Conservation (phyloP, 306 rosid genomes). For the Amphicarpaea edgeworthii region DNA sequence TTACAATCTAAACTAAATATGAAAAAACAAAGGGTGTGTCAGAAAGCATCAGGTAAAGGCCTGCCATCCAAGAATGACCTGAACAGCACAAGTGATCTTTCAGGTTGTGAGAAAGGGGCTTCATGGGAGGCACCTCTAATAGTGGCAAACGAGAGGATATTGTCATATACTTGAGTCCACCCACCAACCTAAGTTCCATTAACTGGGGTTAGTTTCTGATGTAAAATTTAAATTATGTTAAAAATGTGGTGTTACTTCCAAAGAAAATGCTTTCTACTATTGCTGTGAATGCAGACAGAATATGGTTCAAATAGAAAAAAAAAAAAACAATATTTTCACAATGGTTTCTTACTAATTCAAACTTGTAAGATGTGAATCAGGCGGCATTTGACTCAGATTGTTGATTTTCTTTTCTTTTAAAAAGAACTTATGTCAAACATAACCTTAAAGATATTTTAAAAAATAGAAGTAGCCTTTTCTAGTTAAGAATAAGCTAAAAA, state of each 20-base stretch:
- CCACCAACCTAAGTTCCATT: slow-evolving; percentile 87
- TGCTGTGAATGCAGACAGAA: slow-evolving; percentile 27
- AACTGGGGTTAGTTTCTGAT: slow-evolving; percentile 36
- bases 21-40: slow-evolving; percentile 43
- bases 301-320: slow-evolving; percentile 31
- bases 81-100: slow-evolving; percentile 88
- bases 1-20: slow-evolving; percentile 54
- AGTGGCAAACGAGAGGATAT: slow-evolving; percentile 89
- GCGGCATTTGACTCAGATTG: background rate
- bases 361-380: slow-evolving; percentile 5
- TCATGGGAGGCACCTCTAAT: slow-evolving; percentile 97
- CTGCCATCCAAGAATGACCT: slow-evolving; percentile 76
- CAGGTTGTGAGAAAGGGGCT: slow-evolving; percentile 98
- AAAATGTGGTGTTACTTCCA: background rate
- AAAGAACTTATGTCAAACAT: background rate
- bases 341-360: slow-evolving; percentile 16
- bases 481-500: slow-evolving; percentile 11
- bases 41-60: slow-evolving; percentile 79
- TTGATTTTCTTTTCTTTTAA: background rate
- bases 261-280: slow-evolving; percentile 7
- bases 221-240: background rate
- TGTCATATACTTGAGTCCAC: slow-evolving; percentile 97
- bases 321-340: slow-evolving; percentile 8
- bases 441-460: background rate
- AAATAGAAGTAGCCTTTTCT: background rate